A percentile compares a stretch with the other conserved stretches of the same genome.
Evolutionary conservation across 1,284 basidiomycete genomes (phyloP).

Genomic region (Trichosporon coremiiforme): DNA sequence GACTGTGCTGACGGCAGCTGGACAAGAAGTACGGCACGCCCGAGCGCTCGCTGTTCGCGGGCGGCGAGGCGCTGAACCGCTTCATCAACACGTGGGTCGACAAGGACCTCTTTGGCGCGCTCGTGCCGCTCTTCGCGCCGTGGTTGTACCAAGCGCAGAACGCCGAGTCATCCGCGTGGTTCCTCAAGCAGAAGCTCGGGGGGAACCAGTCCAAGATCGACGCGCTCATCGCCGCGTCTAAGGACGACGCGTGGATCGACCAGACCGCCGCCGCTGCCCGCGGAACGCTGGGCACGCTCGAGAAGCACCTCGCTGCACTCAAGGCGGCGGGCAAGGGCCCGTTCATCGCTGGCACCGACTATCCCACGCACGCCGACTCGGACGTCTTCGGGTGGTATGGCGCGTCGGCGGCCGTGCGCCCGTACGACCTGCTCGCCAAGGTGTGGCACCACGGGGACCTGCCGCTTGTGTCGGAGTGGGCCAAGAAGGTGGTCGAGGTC

Average conservation of each 20-base stretch:
- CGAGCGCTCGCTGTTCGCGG: constrained; percentile 40
- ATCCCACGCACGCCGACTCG: constrained; percentile 28
- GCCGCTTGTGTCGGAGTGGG: constrained; percentile 23
- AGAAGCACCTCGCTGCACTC: not conserved
- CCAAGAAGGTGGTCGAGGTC: constrained; percentile 10
- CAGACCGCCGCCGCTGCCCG: constrained; percentile 16
- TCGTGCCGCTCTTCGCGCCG: constrained; percentile 32
- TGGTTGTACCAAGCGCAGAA: constrained; percentile 23
- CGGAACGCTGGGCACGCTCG: not conserved
- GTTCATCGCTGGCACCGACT: constrained; percentile 26
- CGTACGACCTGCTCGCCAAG: constrained; percentile 9
- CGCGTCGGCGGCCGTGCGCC: constrained; percentile 11
- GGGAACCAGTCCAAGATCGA: constrained; percentile 28
- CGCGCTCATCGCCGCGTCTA: not conserved
- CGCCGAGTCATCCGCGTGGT: constrained; percentile 31
- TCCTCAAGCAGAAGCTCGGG: constrained; percentile 34
- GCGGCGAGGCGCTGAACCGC: constrained; percentile 35
- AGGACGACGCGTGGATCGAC: constrained; percentile 22
- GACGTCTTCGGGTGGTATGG: constrained; percentile 31
- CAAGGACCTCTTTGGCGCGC: constrained; percentile 33
- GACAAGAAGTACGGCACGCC: constrained; percentile 35
- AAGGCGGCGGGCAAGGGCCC: constrained; percentile 16
- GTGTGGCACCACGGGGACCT: constrained; percentile 25
- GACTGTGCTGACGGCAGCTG: constrained; percentile 31
- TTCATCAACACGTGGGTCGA: constrained; percentile 41